Base-by-base conservation (phyloP, 257 asterid species). In the Solanum sparsipilum region DNA sequence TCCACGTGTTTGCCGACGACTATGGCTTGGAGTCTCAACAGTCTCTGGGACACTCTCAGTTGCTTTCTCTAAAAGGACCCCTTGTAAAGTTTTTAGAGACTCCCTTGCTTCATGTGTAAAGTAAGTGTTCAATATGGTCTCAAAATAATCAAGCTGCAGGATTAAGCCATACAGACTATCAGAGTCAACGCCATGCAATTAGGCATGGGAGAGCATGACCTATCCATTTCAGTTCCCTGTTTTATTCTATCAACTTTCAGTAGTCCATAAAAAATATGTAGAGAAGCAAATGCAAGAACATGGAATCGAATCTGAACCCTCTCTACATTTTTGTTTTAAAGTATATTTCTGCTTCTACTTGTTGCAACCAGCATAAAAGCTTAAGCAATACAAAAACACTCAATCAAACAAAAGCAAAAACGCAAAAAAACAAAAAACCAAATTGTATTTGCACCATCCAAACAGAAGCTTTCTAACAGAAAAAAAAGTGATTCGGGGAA, bases 91-190 rank as follows among this genome's bases (percentile, higher is more conserved):
- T 93, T 96, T 97, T 16, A 97, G 94, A 86, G 98, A 93, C 25
- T 94, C 98, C 91, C 99, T 94, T 88, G 99, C 99, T 88, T 95
- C 99, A 87, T 92, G 93, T 21, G 99, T 94, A 91, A 97, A 96
- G 91, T 95, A 97, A 23, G 98, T 98, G 91, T 95, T 97, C 94
- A 97, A 90, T 88, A 97, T 92, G 48, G 99, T 97, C 96, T 97
- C 99, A 20, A 94, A 96, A 91, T 97, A 97, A 86, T 97, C 99
- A 56, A 97, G 98, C 99, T 97, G 98, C 96, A 91, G 74, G 92
- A 83, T 71, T 79, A 92, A 70, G 84, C 56, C 70, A 32, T 36
- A 83, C 73, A 23, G 88, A 88, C 78, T 84, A 76, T 88, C 74
- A 65, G 65, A 81, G 25, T 13, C 87, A 81, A 46, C 6, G 11